Base-by-base conservation (phyloP, 2,329 filamentous ascomycete genomes). In the Colletotrichum echinochloae region DNA sequence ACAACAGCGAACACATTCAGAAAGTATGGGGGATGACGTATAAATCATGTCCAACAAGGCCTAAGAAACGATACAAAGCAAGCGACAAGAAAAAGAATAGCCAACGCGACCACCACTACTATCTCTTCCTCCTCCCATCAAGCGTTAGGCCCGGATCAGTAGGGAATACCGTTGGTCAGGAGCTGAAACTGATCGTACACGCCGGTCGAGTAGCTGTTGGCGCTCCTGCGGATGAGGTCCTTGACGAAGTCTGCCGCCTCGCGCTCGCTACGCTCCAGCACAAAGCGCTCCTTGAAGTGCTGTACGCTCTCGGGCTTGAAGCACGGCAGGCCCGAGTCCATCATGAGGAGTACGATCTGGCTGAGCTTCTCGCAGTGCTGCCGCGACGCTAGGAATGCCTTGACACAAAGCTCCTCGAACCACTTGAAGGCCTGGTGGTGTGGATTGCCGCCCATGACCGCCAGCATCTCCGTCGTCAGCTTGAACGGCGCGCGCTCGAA, bases 401-500 rank as follows among this genome's bases (percentile, higher is more conserved):
- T 99, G 79, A 99, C 88, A 77, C 94, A 97, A 48, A 99, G 88
- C 79, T 98, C 95, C 82, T 99, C 96, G 76, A 99, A 99, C 89
- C 94, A 96, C 74, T 91, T 91, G 85, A 97, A 99, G 18, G 94
- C 87, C 81, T 98, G 95, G 62, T 95, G 93, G 51, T 92, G 90
- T 3, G 90, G 92, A 65, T 87, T 91, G 70, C 95, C 95, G 63
- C 96, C 95, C 95, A 99, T 98, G 76, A 99, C 96, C n/a, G 95
- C 94, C 70, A 99, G 88, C 97, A 99, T 99, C 80, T 99, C 96
- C 9, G 90, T 89, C 0, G 96, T 99, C 65, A 99, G 89, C 83
- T 99, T 99, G 87, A 99, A 99, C 0, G 96, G 96, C 0, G 96
- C 96, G 30, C 96, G 92, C 85, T 99, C 96, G 78, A 99, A 99